phyloP scores from a whole-genome alignment of 2,329 filamentous ascomycete genomes.

The Pestalotiopsis sp. region DNA sequence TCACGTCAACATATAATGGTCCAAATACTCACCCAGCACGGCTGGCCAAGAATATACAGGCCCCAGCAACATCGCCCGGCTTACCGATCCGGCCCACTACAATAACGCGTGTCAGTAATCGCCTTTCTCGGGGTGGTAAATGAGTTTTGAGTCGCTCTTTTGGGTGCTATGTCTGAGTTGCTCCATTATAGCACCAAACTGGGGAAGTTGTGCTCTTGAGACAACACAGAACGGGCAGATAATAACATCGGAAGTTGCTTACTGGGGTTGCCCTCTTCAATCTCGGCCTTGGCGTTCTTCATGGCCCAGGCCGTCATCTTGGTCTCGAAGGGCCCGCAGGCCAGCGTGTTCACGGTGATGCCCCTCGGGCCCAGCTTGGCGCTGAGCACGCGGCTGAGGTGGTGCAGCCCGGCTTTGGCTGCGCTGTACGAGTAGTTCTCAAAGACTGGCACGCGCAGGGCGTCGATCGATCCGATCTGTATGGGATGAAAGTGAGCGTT shows the following conservation, averaged over 20 bases:
- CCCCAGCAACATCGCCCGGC: constrained; percentile 70
- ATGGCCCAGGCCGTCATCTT: constrained; percentile 70
- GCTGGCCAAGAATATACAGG: constrained; percentile 71
- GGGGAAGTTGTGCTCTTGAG: too few species aligned
- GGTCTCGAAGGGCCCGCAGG: constrained; percentile 71
- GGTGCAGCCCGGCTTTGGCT: constrained; percentile 66
- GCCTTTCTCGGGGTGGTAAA: too few species aligned
- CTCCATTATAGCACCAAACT: too few species aligned
- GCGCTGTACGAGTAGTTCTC: constrained; percentile 64
- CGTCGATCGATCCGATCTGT: constrained; percentile 63
- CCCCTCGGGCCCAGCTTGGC: constrained; percentile 60
- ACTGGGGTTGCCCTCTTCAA: constrained; percentile 59
- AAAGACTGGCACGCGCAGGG: constrained; percentile 59
- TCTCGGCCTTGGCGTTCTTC: constrained; percentile 54
- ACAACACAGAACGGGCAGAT: too few species aligned
- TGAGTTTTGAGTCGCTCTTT: too few species aligned
- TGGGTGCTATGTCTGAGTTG: too few species aligned
- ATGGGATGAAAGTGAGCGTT: neutral
- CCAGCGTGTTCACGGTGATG: constrained; percentile 69
- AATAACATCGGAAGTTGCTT: too few species aligned
- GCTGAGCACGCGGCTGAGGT: constrained; percentile 62
- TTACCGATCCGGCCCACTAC: constrained; percentile 64
- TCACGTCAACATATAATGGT: neutral
- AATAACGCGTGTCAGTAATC: too few species aligned
- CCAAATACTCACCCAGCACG: constrained; percentile 55